Conservation (phyloP, 73 alveolate species). For the Uronychia setigera region DNA sequence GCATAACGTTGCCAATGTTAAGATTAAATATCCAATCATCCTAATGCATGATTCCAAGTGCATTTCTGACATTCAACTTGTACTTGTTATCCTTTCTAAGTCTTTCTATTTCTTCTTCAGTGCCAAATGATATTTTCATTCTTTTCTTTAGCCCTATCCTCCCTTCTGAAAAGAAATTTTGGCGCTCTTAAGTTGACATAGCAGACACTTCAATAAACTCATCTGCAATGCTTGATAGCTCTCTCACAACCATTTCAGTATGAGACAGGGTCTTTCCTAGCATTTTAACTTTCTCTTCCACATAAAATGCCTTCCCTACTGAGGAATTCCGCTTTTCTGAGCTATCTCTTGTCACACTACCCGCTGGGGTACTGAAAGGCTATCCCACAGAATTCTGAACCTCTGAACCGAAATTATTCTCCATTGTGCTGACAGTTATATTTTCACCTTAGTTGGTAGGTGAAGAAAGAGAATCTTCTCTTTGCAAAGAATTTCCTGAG, state of each 20-base stretch:
- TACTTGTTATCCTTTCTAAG: slow-evolving; percentile 37
- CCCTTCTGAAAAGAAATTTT: slow-evolving; percentile 2
- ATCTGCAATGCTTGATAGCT: not conserved
- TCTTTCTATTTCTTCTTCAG: slow-evolving; percentile 55
- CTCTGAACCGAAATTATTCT: too few species aligned
- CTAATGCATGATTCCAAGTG: slow-evolving; percentile 51
- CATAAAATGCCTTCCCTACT: slow-evolving; percentile 17
- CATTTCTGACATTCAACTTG: slow-evolving; percentile 61
- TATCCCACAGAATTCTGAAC: too few species aligned
- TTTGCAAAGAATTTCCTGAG: not conserved
- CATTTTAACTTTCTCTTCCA: slow-evolving; percentile 33
- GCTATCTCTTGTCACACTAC: not conserved
- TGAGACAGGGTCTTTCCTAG: not conserved
- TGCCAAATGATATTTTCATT: slow-evolving; percentile 45
- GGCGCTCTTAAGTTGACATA: slow-evolving; percentile 7
- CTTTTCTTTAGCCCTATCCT: slow-evolving; percentile 38
- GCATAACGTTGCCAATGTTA: slow-evolving; percentile 69
- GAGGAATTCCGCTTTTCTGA: not conserved
- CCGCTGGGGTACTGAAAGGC: not conserved
- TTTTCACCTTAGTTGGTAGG: not conserved
- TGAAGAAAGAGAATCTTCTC: not conserved
- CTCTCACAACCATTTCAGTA: not conserved
- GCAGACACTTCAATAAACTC: slow-evolving; percentile 17
- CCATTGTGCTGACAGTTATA: too few species aligned
- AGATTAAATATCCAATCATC: slow-evolving; percentile 70